Evolutionary conservation across 2,329 filamentous ascomycete species (phyloP), one percentile per base, ranked within the genome.

Genomic region (Sporothrix phasma): DNA sequence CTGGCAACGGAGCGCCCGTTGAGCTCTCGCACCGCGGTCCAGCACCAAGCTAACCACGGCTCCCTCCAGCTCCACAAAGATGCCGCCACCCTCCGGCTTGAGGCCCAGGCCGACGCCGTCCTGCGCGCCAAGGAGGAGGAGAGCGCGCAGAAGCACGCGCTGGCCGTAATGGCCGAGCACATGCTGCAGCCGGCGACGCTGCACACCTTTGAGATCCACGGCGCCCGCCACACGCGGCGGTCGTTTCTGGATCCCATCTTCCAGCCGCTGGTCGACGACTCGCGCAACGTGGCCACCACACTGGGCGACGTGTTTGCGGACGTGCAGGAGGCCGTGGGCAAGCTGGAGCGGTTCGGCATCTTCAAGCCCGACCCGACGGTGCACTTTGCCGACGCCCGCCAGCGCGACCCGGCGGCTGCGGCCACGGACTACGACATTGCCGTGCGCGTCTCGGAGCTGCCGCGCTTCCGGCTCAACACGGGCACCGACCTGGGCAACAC

Each of bases 401-500:
- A 84, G 56, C 83, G 85, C 51, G 84, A 90, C 66, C 81, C 89
- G 0, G 84, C 86, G 6, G 84, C 87, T 10, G 86, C 86, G 1
- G 85, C 88, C 2, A 91, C 86, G 63, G 91, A 96, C 73, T 76
- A 97, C 69, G 88, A 93, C 68, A 83, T 97, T 62, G 89, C 88
- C 70, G 82, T 97, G 64, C 85, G 85, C 62, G 88, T 89, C 24
- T 81, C 83, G 66, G 93, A 99, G 76, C 87, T 90, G 69, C 88
- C 90, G 37, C 87, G 89, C 45, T 85, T 97, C 72, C 86, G 92
- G 65, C 83, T 97, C 71, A 96, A 96, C 78, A 96, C 92, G 0
- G 94, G 94, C 66, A 97, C 94, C 8, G 93, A 97, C 73, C 82
- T 96, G 53, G 94, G 94, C 67, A 96, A 95, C 72, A 87, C 90